Base-by-base conservation (phyloP, 2,329 filamentous ascomycete species). In the Xylaria polymorpha region DNA sequence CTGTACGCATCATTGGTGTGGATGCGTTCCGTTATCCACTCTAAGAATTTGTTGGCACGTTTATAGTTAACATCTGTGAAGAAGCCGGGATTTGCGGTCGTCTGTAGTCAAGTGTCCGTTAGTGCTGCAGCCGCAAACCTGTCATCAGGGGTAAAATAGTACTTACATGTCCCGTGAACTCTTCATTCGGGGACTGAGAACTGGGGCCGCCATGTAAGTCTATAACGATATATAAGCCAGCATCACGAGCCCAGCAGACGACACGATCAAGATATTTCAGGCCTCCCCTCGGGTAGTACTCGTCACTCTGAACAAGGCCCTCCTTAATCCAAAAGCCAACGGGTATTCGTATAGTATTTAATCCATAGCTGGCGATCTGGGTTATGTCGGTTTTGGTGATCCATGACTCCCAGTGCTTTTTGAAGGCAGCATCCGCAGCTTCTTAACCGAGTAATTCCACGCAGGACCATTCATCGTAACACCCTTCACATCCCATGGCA, bases 281-380 rank as follows among this genome's bases (percentile, higher is more conserved):
- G 0, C 80, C 83, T 1, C 83, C 84, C 67, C 79, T 78, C 0
- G 73, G 73, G 58, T 71, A 75, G 44, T 83, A 77, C 73, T 86
- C 84, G 20, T 76, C 81, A 39, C 79, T 74, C 25, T 71, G 57
- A 4, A 86, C 82, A 9, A 84, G 76, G 48, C 82, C 81, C 71
- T 86, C 84, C 18, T 80, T 77, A 61, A 86, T 81, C 84, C 84
- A 86, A 73, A 83, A 86, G 5, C 84, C 85, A 4, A 86, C 80
- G 0, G 84, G 85, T 12, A 86, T 82, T 2, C 84, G 80, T 29
- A 86, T 78, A 0, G 83, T 84, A 71, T 86, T 86, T 9, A 86
- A 73, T 0, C 84, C 84, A 35, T 80, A 81, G 44, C 74, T 78
- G n/a, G 75, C 75, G 74, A 86, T 86, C 70, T 81, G 72, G 10